Evolutionary conservation across 2,329 filamentous ascomycete genomes (phyloP).

Genomic region (Madurella mycetomatis): DNA sequence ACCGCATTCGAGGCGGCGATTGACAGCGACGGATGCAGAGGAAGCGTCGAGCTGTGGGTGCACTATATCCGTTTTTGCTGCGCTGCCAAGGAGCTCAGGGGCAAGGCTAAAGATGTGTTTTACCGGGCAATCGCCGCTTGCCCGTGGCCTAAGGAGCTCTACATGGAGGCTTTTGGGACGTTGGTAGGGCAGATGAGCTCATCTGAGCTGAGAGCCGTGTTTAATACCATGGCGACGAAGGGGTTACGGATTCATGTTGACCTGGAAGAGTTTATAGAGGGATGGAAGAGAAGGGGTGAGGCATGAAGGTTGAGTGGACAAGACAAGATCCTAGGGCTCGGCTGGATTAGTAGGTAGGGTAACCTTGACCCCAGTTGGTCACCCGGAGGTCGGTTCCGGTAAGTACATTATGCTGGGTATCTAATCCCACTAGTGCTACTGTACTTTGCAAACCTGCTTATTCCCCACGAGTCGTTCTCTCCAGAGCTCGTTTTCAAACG

Average conservation of each 20-base stretch:
- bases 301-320: too few relatives aligned
- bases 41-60: slow-evolving; percentile 45
- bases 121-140: slow-evolving; percentile 45
- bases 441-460: too few relatives aligned
- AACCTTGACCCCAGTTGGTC: too few relatives aligned
- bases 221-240: slow-evolving; percentile 44
- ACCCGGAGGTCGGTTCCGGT: too few relatives aligned
- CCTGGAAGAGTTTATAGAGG: slow-evolving; percentile 44
- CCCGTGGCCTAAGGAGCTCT: slow-evolving; percentile 46
- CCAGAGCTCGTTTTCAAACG: too few relatives aligned
- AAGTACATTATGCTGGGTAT: too few relatives aligned
- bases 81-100: slow-evolving; percentile 30
- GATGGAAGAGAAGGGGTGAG: slow-evolving; percentile 23
- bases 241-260: slow-evolving; percentile 49
- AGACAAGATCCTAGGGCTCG: too few relatives aligned
- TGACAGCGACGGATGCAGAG: slow-evolving; percentile 35
- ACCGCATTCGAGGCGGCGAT: slow-evolving; percentile 52
- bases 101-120: slow-evolving; percentile 43
- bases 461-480: too few relatives aligned
- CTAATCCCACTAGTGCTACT: too few relatives aligned
- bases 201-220: slow-evolving; percentile 46
- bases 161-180: slow-evolving; percentile 48
- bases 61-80: slow-evolving; percentile 47
- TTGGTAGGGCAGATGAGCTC: slow-evolving; percentile 42
- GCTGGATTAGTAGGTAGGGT: too few relatives aligned